Evolutionary conservation across 768 basidiomycete genomes (phyloP), one percentile per base, ranked within the genome.

Genomic region (Baorangia bicolor): DNA sequence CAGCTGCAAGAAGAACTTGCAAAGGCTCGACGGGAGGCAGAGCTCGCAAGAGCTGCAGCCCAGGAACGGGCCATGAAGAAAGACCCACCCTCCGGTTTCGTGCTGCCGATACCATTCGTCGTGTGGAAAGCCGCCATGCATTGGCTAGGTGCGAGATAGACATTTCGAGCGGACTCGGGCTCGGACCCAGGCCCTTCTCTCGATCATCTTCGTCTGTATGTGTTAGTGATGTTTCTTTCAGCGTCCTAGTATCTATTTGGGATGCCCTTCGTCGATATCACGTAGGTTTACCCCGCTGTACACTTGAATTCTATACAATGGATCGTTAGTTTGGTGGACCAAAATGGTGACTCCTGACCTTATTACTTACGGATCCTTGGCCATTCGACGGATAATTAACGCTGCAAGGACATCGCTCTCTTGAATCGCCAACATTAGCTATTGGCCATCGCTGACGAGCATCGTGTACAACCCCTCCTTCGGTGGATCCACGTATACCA

Each of bases 51-150:
- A 46, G 41, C 58, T 16, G 61, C 60, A 39, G 63, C 59, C 9
- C 63, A 71, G 14, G 67, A 73, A 37, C 61, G 70, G 27, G 12
- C 38, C 31, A 14, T 53, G 45, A 71, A 66, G 62, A 71, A 58
- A 47, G 71, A 73, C 34, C 55, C 71, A 6, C 63, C 69, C 3
- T 55, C 69, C 7, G 55, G 61, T 25, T 65, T 73, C 56, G 42
- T 71, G 30, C 45, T 71, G 20, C 69, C 71, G 8, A 73, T 73
- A 49, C 69, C 69, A 6, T 71, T 73, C 42, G 71, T 71, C 20
- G 65, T 71, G 11, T 71, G 69, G 69, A 71, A 57, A 21, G 69
- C 69, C 10, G 69, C 69, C 2, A 61, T 71, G 71, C 56, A 63
- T n/a, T 71, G 71, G 69, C 47, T 73, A 13, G 69, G 69, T 58